Base-by-base conservation (phyloP, 106 monocot genomes). In the Platanthera guangdongensis region DNA sequence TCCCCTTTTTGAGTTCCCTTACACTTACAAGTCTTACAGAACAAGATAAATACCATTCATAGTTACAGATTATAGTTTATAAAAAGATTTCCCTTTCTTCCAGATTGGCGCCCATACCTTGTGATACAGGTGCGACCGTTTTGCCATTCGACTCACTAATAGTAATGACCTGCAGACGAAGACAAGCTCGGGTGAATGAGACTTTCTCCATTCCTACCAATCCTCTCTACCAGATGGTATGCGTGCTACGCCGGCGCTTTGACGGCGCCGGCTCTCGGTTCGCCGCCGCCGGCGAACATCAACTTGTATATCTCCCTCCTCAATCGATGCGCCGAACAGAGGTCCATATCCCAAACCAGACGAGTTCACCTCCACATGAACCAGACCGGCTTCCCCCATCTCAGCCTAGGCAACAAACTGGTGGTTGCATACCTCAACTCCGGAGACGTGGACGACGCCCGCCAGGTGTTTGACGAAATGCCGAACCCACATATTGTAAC, bases 241-340 rank as follows among this genome's bases (percentile, higher is more conserved):
- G 11, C 99, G 90, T 90, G n/a, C 90, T 88, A 19, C 88, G 76
- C 30, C 94, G 87, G 88, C 59, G 90, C 92, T 30, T 89, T 80
- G 5, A 90, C 87, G 55, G 85, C 78, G 71, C 74, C 83, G 47
- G 64, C 53, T 15, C 91, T 85, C 4, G 87, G 88, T 63, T 87
- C 78, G 71, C 59, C 86, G 8, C 25, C 32, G 25, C 16, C 72
- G 9, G 54, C 13, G 3, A 51, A 49, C 79, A 22, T 32, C 68
- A 13, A 77, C 39, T 25, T 18, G 69, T 93, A 87, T 78, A 75
- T 75, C 21, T 73, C 80, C 28, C 83, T 90, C 65, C 87, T 93
- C 64, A 85, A 67, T 22, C 81, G 74, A 77, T 90, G 81, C 76
- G 72, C 84, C 16, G 64, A 53, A 9, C 76, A 83, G 25, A 81